Evolutionary conservation across 164 flowering plant species (phyloP).

Genomic region (Pachysandra terminalis): DNA sequence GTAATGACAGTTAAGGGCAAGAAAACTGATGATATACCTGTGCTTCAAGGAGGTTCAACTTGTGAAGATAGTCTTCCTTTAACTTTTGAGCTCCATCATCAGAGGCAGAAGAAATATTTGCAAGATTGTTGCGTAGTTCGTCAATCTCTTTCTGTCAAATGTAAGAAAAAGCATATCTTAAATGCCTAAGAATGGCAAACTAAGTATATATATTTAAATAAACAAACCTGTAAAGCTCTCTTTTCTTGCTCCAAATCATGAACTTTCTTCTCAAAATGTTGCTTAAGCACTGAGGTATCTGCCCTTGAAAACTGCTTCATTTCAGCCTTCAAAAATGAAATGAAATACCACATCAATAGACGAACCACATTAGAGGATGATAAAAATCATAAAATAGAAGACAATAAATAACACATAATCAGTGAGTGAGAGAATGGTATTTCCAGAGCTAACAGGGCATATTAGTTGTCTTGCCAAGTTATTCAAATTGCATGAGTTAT

Average conservation of each 20-base stretch:
- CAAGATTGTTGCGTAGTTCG: slow-evolving; percentile 53
- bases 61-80: slow-evolving; percentile 89
- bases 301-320: slow-evolving; percentile 69
- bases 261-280: slow-evolving; percentile 94
- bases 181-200: neutral
- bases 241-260: slow-evolving; percentile 87
- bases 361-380: neutral
- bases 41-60: slow-evolving; percentile 74
- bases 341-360: slow-evolving; percentile 3
- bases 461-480: neutral
- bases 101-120: slow-evolving; percentile 66
- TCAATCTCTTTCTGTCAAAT: slow-evolving; percentile 87
- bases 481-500: too few species aligned
- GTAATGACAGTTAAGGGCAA: neutral
- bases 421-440: neutral
- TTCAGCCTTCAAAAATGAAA: slow-evolving; percentile 65
- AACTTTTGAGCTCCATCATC: slow-evolving; percentile 87
- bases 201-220: slow-evolving; percentile 5
- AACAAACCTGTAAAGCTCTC: slow-evolving; percentile 58
- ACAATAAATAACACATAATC: neutral
- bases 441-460: neutral
- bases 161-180: neutral
- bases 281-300: slow-evolving; percentile 80
- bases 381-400: too few species aligned
- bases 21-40: slow-evolving; percentile 49